Evolutionary conservation across 768 basidiomycete genomes (phyloP).

Genomic region (Podaxis sp.): DNA sequence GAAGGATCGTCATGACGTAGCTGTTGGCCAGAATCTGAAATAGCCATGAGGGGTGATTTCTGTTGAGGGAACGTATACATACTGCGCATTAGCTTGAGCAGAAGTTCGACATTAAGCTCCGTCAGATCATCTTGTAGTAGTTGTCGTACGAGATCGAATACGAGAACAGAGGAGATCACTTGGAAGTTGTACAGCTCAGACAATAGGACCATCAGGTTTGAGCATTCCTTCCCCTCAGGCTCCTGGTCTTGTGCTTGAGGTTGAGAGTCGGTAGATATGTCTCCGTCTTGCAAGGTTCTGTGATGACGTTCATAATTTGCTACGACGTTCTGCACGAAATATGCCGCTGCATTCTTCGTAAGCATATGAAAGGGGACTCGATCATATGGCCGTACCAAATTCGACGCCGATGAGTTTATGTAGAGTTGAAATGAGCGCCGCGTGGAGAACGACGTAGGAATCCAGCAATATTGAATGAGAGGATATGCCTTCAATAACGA

Average conservation of each 20-base stretch:
- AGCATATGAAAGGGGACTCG: constrained; percentile 1
- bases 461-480: constrained; percentile 81
- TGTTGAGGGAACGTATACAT: constrained; percentile 25
- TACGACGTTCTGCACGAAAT: constrained; percentile 76
- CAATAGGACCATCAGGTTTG: constrained; percentile 83
- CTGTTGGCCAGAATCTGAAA: constrained; percentile 85
- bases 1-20: constrained; percentile 90
- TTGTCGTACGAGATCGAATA: constrained; percentile 86
- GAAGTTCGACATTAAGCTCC: constrained; percentile 82
- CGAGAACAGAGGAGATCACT: constrained; percentile 83
- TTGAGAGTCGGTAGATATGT: constrained; percentile 10
- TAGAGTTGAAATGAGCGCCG: constrained; percentile 78
- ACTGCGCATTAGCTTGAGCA: constrained; percentile 87
- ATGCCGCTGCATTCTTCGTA: constrained; percentile 55
- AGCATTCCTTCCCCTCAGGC: constrained; percentile 77
- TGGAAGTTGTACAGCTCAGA: constrained; percentile 97
- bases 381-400: constrained; percentile 61
- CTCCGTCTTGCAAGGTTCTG: constrained; percentile 25
- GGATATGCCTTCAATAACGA: constrained; percentile 80
- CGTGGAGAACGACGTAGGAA: constrained; percentile 87
- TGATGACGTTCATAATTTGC: constrained; percentile 65
- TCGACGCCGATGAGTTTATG: constrained; percentile 84
- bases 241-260: constrained; percentile 27
- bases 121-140: constrained; percentile 64
- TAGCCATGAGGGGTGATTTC: constrained; percentile 15